Conservation (phyloP, 768 basidiomycete species). For the Baorangia bicolor region DNA sequence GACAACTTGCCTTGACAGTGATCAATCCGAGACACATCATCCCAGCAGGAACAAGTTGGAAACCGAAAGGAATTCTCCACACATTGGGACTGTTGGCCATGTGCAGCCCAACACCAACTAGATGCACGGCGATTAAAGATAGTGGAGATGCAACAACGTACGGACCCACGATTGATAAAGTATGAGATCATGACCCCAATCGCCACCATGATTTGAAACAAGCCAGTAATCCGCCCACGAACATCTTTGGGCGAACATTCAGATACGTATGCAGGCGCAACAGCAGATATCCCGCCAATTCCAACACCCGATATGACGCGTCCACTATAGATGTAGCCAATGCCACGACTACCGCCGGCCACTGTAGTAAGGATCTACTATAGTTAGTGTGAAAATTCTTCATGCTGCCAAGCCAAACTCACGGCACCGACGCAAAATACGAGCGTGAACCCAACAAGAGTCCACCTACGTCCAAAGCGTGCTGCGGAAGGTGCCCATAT, state of each 20-base stretch:
- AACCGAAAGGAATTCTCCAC: constrained; percentile 73
- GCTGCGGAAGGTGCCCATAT: constrained; percentile 36
- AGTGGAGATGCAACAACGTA: constrained; percentile 2
- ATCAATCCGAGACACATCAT: constrained; percentile 67
- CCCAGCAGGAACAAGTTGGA: constrained; percentile 74
- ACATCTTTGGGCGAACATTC: constrained; percentile 88
- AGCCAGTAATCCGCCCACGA: constrained; percentile 79
- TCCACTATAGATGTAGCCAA: constrained; percentile 75
- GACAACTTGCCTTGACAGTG: constrained; percentile 51
- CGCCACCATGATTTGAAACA: constrained; percentile 86
- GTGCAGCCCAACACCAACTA: constrained; percentile 62
- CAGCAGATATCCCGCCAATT: constrained; percentile 80
- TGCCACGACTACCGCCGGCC: constrained; percentile 52
- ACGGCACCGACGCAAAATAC: constrained; percentile 77
- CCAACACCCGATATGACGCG: constrained; percentile 80
- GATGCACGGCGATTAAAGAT: neutral
- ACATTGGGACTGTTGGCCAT: constrained; percentile 45
- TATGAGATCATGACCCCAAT: constrained; percentile 84
- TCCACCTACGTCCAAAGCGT: constrained; percentile 62
- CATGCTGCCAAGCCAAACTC: constrained; percentile 26
- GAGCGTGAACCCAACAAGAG: constrained; percentile 57
- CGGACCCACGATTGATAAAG: constrained; percentile 68
- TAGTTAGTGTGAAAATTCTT: neutral
- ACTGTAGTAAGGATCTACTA: constrained; percentile 67
- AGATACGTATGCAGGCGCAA: constrained; percentile 82